These are phyloP conservation scores for Penicillium sp. DNA, from an alignment of 2,329 filamentous ascomycete genomes.

Conservation along the genomic window DNA sequence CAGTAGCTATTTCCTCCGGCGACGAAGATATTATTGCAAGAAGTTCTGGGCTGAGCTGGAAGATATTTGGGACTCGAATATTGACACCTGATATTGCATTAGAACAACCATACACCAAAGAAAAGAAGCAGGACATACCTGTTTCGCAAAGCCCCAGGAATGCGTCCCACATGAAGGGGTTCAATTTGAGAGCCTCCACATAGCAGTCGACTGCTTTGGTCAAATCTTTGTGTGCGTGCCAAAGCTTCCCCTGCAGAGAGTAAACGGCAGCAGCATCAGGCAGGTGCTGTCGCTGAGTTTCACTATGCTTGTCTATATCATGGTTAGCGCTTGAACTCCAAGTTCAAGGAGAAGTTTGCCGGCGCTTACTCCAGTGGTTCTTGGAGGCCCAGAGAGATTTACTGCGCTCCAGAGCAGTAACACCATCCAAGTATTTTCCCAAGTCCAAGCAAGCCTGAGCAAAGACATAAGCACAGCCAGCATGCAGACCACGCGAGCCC, in stretches of 20 bases:
- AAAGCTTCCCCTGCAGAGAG: slow-evolving; percentile 78
- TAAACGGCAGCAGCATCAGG: slow-evolving; percentile 78
- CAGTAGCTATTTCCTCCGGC: slow-evolving; percentile 24
- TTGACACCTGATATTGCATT: slow-evolving; percentile 64
- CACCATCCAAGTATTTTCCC: slow-evolving; percentile 70
- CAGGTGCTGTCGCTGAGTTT: slow-evolving; percentile 61
- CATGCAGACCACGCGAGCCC: slow-evolving; percentile 61
- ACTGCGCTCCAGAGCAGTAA: slow-evolving; percentile 72
- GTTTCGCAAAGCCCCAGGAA: slow-evolving; percentile 81
- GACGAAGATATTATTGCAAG: slow-evolving; percentile 40
- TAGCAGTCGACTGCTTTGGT: slow-evolving; percentile 78
- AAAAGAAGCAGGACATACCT: slow-evolving; percentile 33
- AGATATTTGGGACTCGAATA: slow-evolving; percentile 75
- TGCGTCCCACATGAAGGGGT: slow-evolving; percentile 97
- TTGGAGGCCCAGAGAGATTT: slow-evolving; percentile 65
- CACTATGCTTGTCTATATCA: slow-evolving; percentile 57
- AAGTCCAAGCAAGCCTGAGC: slow-evolving; percentile 78
- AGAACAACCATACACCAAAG: slow-evolving; percentile 9
- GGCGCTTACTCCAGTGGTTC: slow-evolving; percentile 63
- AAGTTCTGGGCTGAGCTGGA: slow-evolving; percentile 63
- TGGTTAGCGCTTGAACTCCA: slow-evolving; percentile 3
- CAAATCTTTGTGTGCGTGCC: slow-evolving; percentile 67
- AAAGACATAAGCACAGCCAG: slow-evolving; percentile 85
- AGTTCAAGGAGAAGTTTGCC: slow-evolving; percentile 1
- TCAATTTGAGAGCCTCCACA: slow-evolving; percentile 76